phyloP scores from a whole-genome alignment of 345 rosid species.

The Draba incana region DNA sequence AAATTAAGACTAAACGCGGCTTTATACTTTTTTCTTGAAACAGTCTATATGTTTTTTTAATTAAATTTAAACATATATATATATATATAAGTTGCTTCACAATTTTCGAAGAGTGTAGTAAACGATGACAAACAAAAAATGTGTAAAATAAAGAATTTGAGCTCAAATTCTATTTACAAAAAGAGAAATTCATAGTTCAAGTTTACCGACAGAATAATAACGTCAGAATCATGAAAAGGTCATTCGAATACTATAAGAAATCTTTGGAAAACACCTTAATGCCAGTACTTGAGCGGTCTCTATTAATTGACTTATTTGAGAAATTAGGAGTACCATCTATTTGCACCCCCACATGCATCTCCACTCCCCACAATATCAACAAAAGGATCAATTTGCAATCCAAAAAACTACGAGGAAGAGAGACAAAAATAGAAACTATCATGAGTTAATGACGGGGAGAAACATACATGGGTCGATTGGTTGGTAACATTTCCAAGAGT shows the following conservation, averaged over 20 bases:
- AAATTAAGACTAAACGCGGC: conserved; percentile 3
- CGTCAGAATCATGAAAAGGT: conserved; percentile 20
- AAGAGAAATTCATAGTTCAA: neutral
- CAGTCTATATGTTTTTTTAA: neutral
- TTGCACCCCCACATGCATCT: conserved; percentile 26
- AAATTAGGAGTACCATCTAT: conserved; percentile 22
- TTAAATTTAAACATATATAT: neutral
- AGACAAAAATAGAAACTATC: neutral
- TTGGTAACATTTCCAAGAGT: no score
- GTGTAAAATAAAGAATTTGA: neutral
- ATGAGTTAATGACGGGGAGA: neutral
- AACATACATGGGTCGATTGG: conserved; percentile 3
- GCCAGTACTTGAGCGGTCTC: conserved; percentile 27
- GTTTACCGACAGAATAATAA: conserved; percentile 3
- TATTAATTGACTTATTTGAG: conserved; percentile 10
- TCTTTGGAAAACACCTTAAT: conserved; percentile 16
- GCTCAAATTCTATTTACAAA: neutral
- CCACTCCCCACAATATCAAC: neutral
- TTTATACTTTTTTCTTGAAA: conserved; percentile 18
- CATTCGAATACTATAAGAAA: conserved; percentile 10
- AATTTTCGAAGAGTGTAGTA: neutral
- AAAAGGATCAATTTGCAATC: conserved; percentile 17
- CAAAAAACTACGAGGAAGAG: neutral
- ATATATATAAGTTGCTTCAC: neutral
- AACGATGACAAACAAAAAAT: neutral